Conservation (phyloP, 805 yeast species). For the Saccharomycopsis javanensis region DNA sequence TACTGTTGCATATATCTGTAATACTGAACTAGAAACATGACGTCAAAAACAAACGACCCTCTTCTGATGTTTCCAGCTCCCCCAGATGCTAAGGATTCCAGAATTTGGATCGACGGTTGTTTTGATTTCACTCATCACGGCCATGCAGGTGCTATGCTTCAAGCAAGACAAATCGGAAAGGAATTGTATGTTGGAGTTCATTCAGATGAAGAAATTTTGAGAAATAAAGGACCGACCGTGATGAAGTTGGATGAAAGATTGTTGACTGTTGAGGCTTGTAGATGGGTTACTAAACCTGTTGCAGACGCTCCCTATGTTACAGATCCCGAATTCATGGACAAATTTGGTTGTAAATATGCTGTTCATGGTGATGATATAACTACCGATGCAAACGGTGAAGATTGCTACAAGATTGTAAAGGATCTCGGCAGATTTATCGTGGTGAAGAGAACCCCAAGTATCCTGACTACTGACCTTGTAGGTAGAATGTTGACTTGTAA, state of each 20-base stretch:
- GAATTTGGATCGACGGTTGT: constrained; percentile 96
- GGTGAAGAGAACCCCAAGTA: constrained; percentile 91
- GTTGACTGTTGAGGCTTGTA: constrained; percentile 79
- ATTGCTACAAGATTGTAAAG: constrained; percentile 79
- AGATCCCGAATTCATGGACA: constrained; percentile 67
- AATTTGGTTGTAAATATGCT: constrained; percentile 73
- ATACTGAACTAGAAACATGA: not conserved
- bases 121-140: constrained; percentile 97
- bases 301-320: constrained; percentile 91
- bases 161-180: constrained; percentile 75
- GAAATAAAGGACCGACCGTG: constrained; percentile 89
- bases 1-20: no score
- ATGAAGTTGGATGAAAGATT: constrained; percentile 76
- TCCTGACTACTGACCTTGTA: constrained; percentile 90
- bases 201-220: constrained; percentile 74
- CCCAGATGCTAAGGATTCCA: constrained; percentile 24
- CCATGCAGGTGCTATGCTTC: constrained; percentile 94
- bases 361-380: constrained; percentile 98
- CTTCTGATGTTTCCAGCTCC: constrained; percentile 15
- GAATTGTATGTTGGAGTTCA: constrained; percentile 84
- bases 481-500: constrained; percentile 69
- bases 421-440: constrained; percentile 77
- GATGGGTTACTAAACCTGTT: constrained; percentile 72
- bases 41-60: not conserved
- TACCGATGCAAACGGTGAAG: constrained; percentile 91